Base-by-base conservation (phyloP, 768 basidiomycete species). In the Agaricus blazei region DNA sequence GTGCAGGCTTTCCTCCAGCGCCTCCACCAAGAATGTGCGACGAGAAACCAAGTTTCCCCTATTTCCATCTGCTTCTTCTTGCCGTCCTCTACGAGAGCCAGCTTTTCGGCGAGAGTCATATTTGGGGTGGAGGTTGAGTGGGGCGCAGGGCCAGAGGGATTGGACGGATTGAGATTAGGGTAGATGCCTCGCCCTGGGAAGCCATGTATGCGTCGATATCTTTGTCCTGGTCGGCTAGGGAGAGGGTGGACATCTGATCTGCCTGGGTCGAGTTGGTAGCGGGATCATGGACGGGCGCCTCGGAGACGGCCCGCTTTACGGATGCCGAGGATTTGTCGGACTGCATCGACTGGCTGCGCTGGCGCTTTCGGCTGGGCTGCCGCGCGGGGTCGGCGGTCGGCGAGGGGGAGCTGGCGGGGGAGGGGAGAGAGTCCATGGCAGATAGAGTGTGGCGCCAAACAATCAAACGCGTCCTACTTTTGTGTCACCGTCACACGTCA, bases 41-140 rank as follows among this genome's bases (percentile, higher is more conserved):
- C 75, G 48, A 95, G 70, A 70, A 82, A 93, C 92, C 92, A 94
- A 8, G 76, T 83, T 49, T 92, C 83, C 44, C 88, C 88, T 7
- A 76, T 70, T 29, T 75, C 71, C 78, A 93, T 82, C 41, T 74
- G 70, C 44, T 63, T 67, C 40, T 62, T 64, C 61, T 79, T 79
- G 12, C 75, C 75, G 4, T 70, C 66, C 23, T 80, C 67, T 62
- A 91, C 76, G 48, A 75, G 65, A 4, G 71, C 54, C n/a, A 83
- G 56, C 65, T 83, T 88, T 48, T 82, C 75, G 3, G 62, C 62
- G 2, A 72, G 72, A 19, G 72, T 61, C 58, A 75, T 59, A n/a
- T 61, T 50, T 11, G 60, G 58, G n/a, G 62, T 42, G 9, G 57
- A 58, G 45, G 68, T 61, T 41, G 60, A 50, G 38, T 64, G 59